A percentile compares a stretch with the other conserved stretches of the same genome.
These are phyloP conservation scores for Crithidia acanthocephali DNA, from an alignment of 208 protist genomes.

Conservation along the genomic window DNA sequence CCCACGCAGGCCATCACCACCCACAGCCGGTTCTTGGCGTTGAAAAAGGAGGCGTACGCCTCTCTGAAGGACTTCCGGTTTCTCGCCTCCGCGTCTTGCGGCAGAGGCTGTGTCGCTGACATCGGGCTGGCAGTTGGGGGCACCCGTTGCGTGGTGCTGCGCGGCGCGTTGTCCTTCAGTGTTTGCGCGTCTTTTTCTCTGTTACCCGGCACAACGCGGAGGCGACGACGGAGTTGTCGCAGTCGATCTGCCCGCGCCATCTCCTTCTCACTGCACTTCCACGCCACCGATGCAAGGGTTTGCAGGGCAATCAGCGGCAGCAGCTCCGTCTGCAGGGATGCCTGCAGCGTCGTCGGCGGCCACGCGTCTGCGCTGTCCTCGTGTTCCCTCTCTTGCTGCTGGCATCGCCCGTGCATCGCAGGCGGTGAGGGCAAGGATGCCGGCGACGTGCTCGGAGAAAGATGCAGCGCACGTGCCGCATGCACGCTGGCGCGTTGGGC, in stretches of 20 bases:
- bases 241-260: not conserved
- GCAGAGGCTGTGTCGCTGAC: no score
- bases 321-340: not conserved
- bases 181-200: no score
- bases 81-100: not conserved
- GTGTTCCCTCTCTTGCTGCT: not conserved
- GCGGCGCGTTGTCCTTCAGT: no score
- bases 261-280: conserved; percentile 1
- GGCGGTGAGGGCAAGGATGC: not conserved
- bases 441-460: no score
- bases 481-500: no score
- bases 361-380: no score
- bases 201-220: not conserved
- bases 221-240: not conserved
- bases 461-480: not conserved
- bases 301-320: conserved; percentile 14
- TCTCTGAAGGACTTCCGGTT: not conserved
- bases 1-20: conserved; percentile 41
- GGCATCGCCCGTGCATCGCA: not conserved
- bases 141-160: no score
- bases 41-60: conserved; percentile 21
- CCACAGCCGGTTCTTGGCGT: conserved; percentile 32
- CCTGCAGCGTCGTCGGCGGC: not conserved
- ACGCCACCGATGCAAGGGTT: not conserved
- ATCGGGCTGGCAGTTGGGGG: no score